phyloP scores from a whole-genome alignment of 345 rosid genomes.

The Citrus sinensis region DNA sequence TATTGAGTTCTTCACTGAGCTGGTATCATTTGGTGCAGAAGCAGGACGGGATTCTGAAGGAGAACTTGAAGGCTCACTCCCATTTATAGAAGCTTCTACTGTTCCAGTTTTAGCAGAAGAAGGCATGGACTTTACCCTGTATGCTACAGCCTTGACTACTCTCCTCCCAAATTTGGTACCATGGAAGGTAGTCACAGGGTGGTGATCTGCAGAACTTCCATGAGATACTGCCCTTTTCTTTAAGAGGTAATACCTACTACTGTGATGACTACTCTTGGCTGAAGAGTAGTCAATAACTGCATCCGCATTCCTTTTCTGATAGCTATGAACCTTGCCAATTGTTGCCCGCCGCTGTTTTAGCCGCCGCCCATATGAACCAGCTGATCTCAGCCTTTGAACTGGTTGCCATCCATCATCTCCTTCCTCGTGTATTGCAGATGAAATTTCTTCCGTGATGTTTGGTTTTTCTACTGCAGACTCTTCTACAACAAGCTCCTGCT shows the following conservation, averaged over 20 bases:
- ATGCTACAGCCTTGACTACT: slow-evolving; percentile 70
- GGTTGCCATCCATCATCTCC: slow-evolving; percentile 97
- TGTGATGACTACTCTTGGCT: slow-evolving; percentile 52
- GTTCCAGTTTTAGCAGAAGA: slow-evolving; percentile 42
- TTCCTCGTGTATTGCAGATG: slow-evolving; percentile 52
- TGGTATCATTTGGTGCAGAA: slow-evolving; percentile 36
- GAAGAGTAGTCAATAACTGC: slow-evolving; percentile 46
- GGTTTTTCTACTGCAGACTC: slow-evolving; percentile 38
- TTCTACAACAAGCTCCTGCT: slow-evolving; percentile 42
- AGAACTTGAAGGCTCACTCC: slow-evolving; percentile 36
- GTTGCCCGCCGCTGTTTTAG: slow-evolving; percentile 83
- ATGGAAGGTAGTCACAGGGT: slow-evolving; percentile 43
- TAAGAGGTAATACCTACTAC: slow-evolving; percentile 54
- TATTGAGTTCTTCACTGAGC: slow-evolving; percentile 38
- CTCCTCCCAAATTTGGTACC: slow-evolving; percentile 78
- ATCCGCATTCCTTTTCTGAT: slow-evolving; percentile 70
- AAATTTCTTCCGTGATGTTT: slow-evolving; percentile 26
- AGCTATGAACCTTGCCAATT: slow-evolving; percentile 62
- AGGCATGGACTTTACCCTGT: slow-evolving; percentile 73
- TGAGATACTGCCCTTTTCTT: slow-evolving; percentile 65
- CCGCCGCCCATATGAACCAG: slow-evolving; percentile 67
- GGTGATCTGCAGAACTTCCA: slow-evolving; percentile 63
- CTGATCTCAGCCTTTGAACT: slow-evolving; percentile 87
- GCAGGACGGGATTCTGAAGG: slow-evolving; percentile 35
- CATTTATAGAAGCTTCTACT: slow-evolving; percentile 37